A percentile compares a stretch with the other conserved stretches of the same genome.
Conservation (phyloP, 306 rosid species). For the Lupinus albus region DNA sequence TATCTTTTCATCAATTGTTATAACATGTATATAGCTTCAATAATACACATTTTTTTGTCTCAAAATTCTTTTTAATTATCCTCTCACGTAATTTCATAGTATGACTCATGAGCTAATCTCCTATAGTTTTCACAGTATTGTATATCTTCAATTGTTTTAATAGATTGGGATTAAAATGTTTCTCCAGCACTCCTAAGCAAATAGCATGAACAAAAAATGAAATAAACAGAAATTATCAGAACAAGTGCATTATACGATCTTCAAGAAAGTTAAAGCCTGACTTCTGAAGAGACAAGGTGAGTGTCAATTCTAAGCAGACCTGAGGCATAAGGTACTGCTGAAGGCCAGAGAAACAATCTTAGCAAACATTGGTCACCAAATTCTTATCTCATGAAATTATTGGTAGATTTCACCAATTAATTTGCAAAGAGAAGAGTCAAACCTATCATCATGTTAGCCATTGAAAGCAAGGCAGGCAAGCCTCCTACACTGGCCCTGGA, state of each 20-base stretch:
- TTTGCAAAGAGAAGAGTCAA: slow-evolving; percentile 49
- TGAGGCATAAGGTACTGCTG: slow-evolving; percentile 34
- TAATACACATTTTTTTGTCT: no score
- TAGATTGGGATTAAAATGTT: no score
- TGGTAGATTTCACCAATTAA: slow-evolving; percentile 49
- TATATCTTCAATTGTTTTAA: no score
- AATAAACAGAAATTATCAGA: slow-evolving; percentile 31
- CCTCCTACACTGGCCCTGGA: slow-evolving; percentile 61
- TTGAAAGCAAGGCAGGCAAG: slow-evolving; percentile 60
- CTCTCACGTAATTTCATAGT: no score
- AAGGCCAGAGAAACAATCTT: slow-evolving; percentile 20
- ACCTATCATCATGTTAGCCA: slow-evolving; percentile 54
- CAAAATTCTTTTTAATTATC: no score
- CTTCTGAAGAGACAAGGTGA: slow-evolving; percentile 37
- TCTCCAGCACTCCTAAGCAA: no score
- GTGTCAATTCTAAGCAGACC: slow-evolving; percentile 41
- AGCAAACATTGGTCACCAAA: slow-evolving; percentile 39
- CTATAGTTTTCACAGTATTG: no score
- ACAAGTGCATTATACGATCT: slow-evolving; percentile 30
- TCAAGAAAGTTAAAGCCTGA: slow-evolving; percentile 36
- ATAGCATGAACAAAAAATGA: slow-evolving; percentile 22
- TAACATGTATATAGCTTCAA: no score
- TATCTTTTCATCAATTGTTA: no score
- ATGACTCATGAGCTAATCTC: no score
- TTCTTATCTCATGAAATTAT: slow-evolving; percentile 37